These are phyloP conservation scores for Penicillium ochrochloron DNA, from an alignment of 495 filamentous ascomycete species.

Conservation along the genomic window DNA sequence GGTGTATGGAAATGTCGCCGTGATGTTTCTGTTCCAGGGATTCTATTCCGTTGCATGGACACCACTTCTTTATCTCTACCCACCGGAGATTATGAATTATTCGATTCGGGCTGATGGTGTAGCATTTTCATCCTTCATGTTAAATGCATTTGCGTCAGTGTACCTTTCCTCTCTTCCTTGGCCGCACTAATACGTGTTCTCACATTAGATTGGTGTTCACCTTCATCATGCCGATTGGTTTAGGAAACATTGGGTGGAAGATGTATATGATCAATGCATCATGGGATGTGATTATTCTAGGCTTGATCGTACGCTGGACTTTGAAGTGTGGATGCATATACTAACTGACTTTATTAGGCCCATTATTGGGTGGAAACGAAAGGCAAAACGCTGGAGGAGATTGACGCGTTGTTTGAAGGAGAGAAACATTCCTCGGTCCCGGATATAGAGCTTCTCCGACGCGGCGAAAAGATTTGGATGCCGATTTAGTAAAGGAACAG, in stretches of 20 bases:
- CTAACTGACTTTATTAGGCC: conserved; percentile 12
- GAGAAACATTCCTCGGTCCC: conserved; percentile 50
- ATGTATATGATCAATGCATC: conserved; percentile 35
- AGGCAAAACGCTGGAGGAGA: conserved; percentile 61
- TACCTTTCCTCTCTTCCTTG: not conserved
- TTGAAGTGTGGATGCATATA: not conserved
- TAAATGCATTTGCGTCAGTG: conserved; percentile 54
- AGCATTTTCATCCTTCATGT: conserved; percentile 27
- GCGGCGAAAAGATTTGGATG: conserved; percentile 34
- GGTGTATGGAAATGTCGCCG: conserved; percentile 45
- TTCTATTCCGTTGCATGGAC: conserved; percentile 65
- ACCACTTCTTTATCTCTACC: conserved; percentile 63
- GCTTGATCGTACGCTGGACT: conserved; percentile 23
- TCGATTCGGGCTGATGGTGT: conserved; percentile 31
- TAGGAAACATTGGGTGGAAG: conserved; percentile 37
- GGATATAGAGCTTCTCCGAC: conserved; percentile 45
- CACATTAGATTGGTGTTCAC: conserved; percentile 42
- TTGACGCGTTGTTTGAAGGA: conserved; percentile 47
- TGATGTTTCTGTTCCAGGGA: conserved; percentile 58
- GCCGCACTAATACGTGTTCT: not conserved
- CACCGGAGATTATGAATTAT: conserved; percentile 53
- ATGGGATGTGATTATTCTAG: conserved; percentile 30
- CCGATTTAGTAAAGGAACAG: conserved; percentile 16
- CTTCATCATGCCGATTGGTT: conserved; percentile 56
- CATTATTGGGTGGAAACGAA: conserved; percentile 55